phyloP scores from a whole-genome alignment of 768 basidiomycete species.

The Leucocoprinus sp. region DNA sequence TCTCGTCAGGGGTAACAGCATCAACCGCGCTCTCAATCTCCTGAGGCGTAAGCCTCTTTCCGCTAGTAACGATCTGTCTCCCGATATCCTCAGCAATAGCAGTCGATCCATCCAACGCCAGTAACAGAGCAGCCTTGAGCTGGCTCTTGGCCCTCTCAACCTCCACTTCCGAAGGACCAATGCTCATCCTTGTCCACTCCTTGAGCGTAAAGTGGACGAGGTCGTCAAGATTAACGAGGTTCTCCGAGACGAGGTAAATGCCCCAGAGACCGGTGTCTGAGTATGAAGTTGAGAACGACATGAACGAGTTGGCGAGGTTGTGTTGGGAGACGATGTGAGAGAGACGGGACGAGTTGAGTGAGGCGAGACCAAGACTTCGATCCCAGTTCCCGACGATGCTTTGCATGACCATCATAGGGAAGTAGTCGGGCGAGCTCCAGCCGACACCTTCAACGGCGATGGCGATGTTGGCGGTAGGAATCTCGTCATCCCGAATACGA shows the following conservation, averaged over 20 bases:
- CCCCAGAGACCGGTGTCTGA: slow-evolving; percentile 99
- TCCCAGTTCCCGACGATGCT: slow-evolving; percentile 99
- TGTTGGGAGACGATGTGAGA: slow-evolving; percentile 85
- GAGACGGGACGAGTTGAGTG: slow-evolving; percentile 84
- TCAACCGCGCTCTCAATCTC: slow-evolving; percentile 94
- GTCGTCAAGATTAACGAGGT: slow-evolving; percentile 89
- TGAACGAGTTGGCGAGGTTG: slow-evolving; percentile 98
- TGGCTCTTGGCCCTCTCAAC: slow-evolving; percentile 98
- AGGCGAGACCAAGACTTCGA: slow-evolving; percentile 84
- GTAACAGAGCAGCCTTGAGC: slow-evolving; percentile 88
- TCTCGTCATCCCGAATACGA: slow-evolving; percentile 86
- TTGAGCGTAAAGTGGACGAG: slow-evolving; percentile 87
- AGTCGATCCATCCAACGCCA: slow-evolving; percentile 91
- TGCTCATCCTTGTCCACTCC: slow-evolving; percentile 95
- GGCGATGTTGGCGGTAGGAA: slow-evolving; percentile 86
- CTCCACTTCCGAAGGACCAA: slow-evolving; percentile 73
- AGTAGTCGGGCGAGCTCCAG: slow-evolving; percentile 98
- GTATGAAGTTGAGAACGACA: slow-evolving; percentile 98
- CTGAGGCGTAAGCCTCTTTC: slow-evolving; percentile 80
- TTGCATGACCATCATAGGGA: slow-evolving; percentile 98
- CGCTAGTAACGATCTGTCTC: slow-evolving; percentile 92
- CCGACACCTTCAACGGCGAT: slow-evolving; percentile 97
- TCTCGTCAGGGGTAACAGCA: slow-evolving; percentile 79
- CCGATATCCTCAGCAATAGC: slow-evolving; percentile 98
- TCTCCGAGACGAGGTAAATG: slow-evolving; percentile 95